These are phyloP conservation scores for Sporobolomyces phaffii DNA, from an alignment of 768 basidiomycete genomes.

Conservation along the genomic window DNA sequence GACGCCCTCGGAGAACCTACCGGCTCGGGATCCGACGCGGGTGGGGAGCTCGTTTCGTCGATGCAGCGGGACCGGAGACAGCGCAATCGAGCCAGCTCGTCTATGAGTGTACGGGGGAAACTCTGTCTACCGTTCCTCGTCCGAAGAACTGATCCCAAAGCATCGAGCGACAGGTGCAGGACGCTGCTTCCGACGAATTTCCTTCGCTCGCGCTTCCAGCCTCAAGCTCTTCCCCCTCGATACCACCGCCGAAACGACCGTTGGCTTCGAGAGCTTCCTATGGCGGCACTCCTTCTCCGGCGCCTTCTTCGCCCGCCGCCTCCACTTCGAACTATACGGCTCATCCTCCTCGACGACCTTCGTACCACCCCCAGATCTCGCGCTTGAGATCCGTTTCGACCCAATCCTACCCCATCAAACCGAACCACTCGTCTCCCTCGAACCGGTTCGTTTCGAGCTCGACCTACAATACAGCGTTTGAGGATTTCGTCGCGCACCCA, in stretches of 20 bases:
- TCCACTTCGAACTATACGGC: background rate
- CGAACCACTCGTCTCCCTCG: slow-evolving; percentile 48
- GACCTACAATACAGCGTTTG: slow-evolving; percentile 63
- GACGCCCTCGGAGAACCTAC: slow-evolving; percentile 63
- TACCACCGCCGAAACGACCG: background rate
- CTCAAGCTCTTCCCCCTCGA: slow-evolving; percentile 17
- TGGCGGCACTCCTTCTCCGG: slow-evolving; percentile 1
- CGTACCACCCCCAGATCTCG: slow-evolving; percentile 49
- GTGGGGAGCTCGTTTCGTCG: background rate
- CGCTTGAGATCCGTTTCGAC: slow-evolving; percentile 51
- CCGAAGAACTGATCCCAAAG: background rate
- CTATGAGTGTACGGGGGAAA: no score
- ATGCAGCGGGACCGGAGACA: background rate
- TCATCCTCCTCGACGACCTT: slow-evolving; percentile 31
- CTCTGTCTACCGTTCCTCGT: background rate
- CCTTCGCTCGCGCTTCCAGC: background rate
- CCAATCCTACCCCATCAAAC: slow-evolving; percentile 43
- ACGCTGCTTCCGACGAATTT: background rate
- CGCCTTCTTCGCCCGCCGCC: slow-evolving; percentile 15
- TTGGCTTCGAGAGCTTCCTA: background rate
- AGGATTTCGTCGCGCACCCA: slow-evolving; percentile 33
- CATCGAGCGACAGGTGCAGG: background rate
- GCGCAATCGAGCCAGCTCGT: background rate
- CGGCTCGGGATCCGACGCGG: slow-evolving; percentile 40
- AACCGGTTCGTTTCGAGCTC: slow-evolving; percentile 60